Evolutionary conservation across 2,329 filamentous ascomycete species (phyloP).

Genomic region (Colletotrichum limetticola): DNA sequence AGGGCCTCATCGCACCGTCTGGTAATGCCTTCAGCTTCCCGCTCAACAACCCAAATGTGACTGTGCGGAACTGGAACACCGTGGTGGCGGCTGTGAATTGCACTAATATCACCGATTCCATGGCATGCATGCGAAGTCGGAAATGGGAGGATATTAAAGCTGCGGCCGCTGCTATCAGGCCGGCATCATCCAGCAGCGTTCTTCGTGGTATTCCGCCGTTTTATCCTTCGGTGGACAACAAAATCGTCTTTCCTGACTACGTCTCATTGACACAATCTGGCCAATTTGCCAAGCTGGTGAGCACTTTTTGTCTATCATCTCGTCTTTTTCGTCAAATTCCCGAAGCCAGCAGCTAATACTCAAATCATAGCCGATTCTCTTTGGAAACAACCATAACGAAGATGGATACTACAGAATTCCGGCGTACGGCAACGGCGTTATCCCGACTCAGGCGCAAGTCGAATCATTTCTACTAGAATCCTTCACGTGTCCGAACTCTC

Average conservation of each 20-base stretch:
- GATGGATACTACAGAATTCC: constrained; percentile 58
- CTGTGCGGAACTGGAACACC: constrained; percentile 54
- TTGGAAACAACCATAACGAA: constrained; percentile 58
- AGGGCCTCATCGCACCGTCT: constrained; percentile 57
- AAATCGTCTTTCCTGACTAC: constrained; percentile 55
- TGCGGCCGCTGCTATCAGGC: constrained; percentile 48
- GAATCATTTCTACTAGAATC: constrained; percentile 53
- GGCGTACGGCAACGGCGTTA: constrained; percentile 50
- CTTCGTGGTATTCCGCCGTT: constrained; percentile 52
- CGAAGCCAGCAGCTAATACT: neutral
- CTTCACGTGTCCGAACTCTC: constrained; percentile 57
- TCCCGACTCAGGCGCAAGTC: constrained; percentile 51
- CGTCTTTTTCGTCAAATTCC: no score
- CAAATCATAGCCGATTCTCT: constrained; percentile 48
- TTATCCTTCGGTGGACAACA: constrained; percentile 53
- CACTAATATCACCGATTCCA: constrained; percentile 34
- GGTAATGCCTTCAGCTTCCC: constrained; percentile 58
- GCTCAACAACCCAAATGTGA: constrained; percentile 46
- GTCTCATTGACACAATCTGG: constrained; percentile 44
- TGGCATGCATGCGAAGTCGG: constrained; percentile 51
- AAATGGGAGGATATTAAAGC: constrained; percentile 48
- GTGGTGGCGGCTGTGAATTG: constrained; percentile 50
- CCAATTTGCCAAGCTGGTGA: constrained; percentile 46
- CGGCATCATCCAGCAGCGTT: constrained; percentile 45
- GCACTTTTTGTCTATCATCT: no score